Conservation (phyloP, 805 yeast species). For the Wickerhamiella brachini region DNA sequence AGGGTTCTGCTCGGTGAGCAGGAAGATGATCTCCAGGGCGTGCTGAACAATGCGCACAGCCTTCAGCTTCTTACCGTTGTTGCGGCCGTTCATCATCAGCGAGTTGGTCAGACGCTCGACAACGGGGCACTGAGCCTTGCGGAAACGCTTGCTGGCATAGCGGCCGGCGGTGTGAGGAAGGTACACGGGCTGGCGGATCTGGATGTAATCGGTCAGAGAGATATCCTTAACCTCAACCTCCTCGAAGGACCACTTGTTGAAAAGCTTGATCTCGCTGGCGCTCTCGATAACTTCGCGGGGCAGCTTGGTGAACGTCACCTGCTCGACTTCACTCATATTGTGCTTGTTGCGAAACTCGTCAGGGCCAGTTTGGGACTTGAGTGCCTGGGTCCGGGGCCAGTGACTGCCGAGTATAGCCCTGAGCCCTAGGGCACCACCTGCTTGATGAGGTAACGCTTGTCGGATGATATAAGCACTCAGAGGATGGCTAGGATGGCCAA, state of each 20-base stretch:
- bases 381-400: neutral
- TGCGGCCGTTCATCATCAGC: slow-evolving; percentile 99
- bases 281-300: slow-evolving; percentile 96
- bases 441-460: too few relatives aligned
- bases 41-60: slow-evolving; percentile 99
- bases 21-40: slow-evolving; percentile 94
- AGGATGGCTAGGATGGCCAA: too few relatives aligned
- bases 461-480: too few relatives aligned
- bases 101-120: slow-evolving; percentile 99
- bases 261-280: slow-evolving; percentile 89
- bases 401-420: neutral
- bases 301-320: slow-evolving; percentile 84
- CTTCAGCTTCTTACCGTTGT: slow-evolving; percentile 99
- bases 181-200: slow-evolving; percentile 93
- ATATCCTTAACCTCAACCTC: slow-evolving; percentile 96
- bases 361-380: neutral
- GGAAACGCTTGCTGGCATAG: slow-evolving; percentile 98
- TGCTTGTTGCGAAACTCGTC: neutral
- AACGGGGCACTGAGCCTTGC: slow-evolving; percentile 99
- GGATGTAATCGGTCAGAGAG: slow-evolving; percentile 96
- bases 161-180: slow-evolving; percentile 99
- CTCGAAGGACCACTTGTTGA: slow-evolving; percentile 99
- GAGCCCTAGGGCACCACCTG: slow-evolving; percentile 15
- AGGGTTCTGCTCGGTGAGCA: slow-evolving; percentile 98
- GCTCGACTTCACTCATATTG: slow-evolving; percentile 50